Evolutionary conservation across 345 rosid species (phyloP), one percentile per base, ranked within the genome.

Genomic region (Rhodomyrtus tomentosa): DNA sequence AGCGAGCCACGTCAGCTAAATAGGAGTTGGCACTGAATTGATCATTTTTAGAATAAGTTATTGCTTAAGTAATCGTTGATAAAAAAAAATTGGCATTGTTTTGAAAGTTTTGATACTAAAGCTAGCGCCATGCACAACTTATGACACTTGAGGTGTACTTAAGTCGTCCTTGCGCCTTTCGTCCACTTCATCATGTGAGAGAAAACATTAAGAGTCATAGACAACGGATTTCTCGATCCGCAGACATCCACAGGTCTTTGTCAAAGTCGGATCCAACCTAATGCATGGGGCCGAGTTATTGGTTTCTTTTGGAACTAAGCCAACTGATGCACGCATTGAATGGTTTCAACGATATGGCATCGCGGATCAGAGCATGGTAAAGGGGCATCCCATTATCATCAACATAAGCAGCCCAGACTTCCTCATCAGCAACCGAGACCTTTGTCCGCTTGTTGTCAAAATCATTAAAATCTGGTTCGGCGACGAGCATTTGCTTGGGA

Each of bases 301-400:
- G 53, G 68, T 89, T 92, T 85, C 87, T 91, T 85, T 90, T 91
- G 13, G 92, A 72, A 56, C 87, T 91, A 45, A 94, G 94, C 97
- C 97, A 94, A 83, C 91, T 88, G 81, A 92, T 87, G 73, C 74
- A 85, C 89, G 93, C 81, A 86, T 89, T 91, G 86, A 94, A 90
- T 22, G 95, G 93, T 73, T 89, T 87, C 59, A 32, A 58, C 11
- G 95, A 92, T n/a, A 90, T 88, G 82, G 91, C 95, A 50, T 83
- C 74, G 27, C 90, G 92, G 50, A 92, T 85, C 85, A 91, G 82
- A 20, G 94, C 94, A 89, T 92, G 92, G 84, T 80, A 87, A 5
- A 91, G 94, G 11, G 95, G 98, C 95, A 94, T 93, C 59, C 94
- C 95, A 52, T 93, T 92, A 36, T 89, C 92, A 59, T 88, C 88